phyloP scores from a whole-genome alignment of 2,329 filamentous ascomycete genomes.

The Cylindrodendrum hubeiense region DNA sequence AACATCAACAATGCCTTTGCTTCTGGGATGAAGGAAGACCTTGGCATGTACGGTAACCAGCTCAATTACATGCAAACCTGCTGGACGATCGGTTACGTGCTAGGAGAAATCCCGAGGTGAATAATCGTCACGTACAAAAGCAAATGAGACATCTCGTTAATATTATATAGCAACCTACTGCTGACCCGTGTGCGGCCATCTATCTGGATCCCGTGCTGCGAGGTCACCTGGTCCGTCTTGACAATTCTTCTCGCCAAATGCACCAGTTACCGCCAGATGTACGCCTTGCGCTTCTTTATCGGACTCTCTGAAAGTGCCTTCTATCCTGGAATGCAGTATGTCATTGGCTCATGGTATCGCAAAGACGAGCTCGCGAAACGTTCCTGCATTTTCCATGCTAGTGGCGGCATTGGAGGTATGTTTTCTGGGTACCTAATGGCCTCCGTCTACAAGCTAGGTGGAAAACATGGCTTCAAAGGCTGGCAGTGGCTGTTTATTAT shows the following conservation, averaged over 20 bases:
- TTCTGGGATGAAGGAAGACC: slow-evolving; percentile 62
- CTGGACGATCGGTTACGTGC: slow-evolving; percentile 71
- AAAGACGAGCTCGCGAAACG: slow-evolving; percentile 57
- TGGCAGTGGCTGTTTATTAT: slow-evolving; percentile 56
- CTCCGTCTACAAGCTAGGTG: slow-evolving; percentile 54
- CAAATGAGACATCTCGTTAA: neutral
- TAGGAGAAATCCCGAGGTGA: slow-evolving; percentile 54
- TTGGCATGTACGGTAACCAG: slow-evolving; percentile 55
- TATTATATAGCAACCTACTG: slow-evolving; percentile 44
- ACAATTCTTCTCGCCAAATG: slow-evolving; percentile 43
- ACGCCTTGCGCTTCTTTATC: slow-evolving; percentile 56
- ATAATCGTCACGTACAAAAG: neutral
- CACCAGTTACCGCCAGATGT: slow-evolving; percentile 50
- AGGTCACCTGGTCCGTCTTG: slow-evolving; percentile 45
- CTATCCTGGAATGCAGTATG: slow-evolving; percentile 52
- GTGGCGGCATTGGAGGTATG: slow-evolving; percentile 40
- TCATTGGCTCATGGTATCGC: slow-evolving; percentile 58
- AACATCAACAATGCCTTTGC: slow-evolving; percentile 45
- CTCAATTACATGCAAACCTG: slow-evolving; percentile 65
- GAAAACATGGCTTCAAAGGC: slow-evolving; percentile 58
- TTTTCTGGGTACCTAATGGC: slow-evolving; percentile 47
- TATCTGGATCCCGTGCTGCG: slow-evolving; percentile 54
- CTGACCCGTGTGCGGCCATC: slow-evolving; percentile 53
- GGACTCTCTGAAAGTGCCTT: slow-evolving; percentile 53
- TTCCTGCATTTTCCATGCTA: slow-evolving; percentile 54